phyloP scores from a whole-genome alignment of 805 yeast species.

The Clavispora asparagi region DNA sequence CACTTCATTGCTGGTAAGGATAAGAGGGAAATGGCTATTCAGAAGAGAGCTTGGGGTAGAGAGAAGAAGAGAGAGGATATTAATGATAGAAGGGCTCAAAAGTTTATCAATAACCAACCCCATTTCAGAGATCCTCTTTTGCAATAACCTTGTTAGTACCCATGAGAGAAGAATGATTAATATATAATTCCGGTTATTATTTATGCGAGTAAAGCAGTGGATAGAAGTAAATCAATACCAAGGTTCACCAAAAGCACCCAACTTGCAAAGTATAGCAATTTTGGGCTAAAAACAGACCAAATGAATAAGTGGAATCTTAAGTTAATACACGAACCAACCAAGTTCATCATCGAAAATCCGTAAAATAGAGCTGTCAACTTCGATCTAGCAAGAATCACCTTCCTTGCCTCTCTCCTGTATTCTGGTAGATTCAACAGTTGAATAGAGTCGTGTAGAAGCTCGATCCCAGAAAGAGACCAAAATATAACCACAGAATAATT shows the following conservation, averaged over 20 bases:
- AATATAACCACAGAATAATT: constrained; percentile 83
- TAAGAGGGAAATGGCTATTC: constrained; percentile 34
- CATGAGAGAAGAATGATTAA: neutral
- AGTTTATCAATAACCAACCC: constrained; percentile 73
- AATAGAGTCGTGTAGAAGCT: constrained; percentile 30
- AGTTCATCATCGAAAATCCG: constrained; percentile 50
- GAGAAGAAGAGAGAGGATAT: constrained; percentile 46
- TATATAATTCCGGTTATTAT: neutral
- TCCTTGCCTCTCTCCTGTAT: neutral
- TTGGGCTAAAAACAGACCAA: constrained; percentile 98
- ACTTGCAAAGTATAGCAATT: constrained; percentile 68
- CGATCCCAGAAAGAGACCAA: constrained; percentile 57
- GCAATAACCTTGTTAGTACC: constrained; percentile 15
- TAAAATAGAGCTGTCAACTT: constrained; percentile 49
- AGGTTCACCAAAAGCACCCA: constrained; percentile 59
- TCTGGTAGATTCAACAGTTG: constrained; percentile 1
- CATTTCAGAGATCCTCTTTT: constrained; percentile 49
- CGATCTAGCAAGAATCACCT: constrained; percentile 14
- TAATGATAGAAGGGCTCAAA: constrained; percentile 56
- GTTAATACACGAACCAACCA: constrained; percentile 64
- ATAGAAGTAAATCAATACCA: constrained; percentile 23
- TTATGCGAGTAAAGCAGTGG: neutral
- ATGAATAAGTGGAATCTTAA: constrained; percentile 84
- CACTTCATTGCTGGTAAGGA: constrained; percentile 40
- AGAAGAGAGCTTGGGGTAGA: constrained; percentile 59